Base-by-base conservation (phyloP, 495 filamentous ascomycete species). In the Clavariopsis aquatica region DNA sequence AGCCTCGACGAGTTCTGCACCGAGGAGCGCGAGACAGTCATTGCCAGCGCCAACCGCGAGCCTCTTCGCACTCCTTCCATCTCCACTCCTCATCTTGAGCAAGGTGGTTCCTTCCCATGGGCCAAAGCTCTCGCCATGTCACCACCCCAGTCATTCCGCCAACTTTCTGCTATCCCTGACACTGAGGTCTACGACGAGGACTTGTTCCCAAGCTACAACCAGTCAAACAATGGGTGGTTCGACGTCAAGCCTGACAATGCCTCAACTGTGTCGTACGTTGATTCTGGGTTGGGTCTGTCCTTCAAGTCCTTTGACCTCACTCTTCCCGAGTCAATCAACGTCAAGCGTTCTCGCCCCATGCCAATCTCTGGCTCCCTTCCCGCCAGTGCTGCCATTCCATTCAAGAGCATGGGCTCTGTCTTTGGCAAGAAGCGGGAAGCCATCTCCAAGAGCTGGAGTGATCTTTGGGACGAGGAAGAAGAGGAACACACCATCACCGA, bases 391-490 rank as follows among this genome's bases (percentile, higher is more conserved):
- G 83, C 83, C 69, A 72, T 71, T 60, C 82, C 81, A 36, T 77
- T 85, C 52, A 83, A 86, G 3, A 84, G 85, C 27, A 83, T 95
- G 79, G 85, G 90, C 3, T 82, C 87, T 65, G 83, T 93, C 22
- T 93, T 94, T 72, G 89, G 89, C 26, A 87, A 85, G 73, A 85
- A 89, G 72, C 83, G 83, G 65, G 84, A 88, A 2, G 78, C 83
- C 20, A 89, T 92, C 12, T 94, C 92, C 27, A 96, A 97, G 85
- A 97, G 92, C 81, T 97, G 92, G 92, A 94, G 91, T 69, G 92
- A 97, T 76, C 81, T 97, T 67, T 97, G 90, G 87, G 92, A 96
- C 59, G 92, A 96, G 75, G 92, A 96, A 27, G 87, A 89, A 67
- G 87, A 94, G 60, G 65, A 69, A 28, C 69, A 65, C 45, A 60